A percentile compares a stretch with the other conserved stretches of the same genome.
These are phyloP conservation scores for Chaetomiaceae sp. DNA, from an alignment of 2,329 filamentous ascomycete genomes.

Conservation along the genomic window DNA sequence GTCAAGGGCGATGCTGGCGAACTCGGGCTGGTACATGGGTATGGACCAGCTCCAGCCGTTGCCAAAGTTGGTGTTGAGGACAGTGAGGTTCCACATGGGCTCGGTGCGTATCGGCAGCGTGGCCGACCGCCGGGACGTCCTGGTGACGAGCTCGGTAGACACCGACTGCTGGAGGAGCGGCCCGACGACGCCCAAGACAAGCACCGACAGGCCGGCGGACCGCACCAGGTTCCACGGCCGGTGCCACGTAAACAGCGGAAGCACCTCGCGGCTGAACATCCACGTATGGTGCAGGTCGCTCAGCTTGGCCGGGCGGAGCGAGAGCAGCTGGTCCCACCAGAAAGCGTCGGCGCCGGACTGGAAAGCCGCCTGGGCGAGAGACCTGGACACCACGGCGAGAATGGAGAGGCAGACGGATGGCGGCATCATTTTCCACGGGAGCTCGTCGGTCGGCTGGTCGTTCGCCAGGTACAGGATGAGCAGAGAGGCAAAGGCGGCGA, in stretches of 20 bases:
- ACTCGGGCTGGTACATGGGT: background rate
- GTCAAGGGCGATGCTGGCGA: background rate
- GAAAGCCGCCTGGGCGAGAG: background rate
- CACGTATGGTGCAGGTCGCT: background rate
- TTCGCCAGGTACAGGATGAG: background rate
- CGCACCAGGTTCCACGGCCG: background rate
- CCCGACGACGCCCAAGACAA: background rate
- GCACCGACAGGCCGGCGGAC: background rate
- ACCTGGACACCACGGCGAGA: background rate
- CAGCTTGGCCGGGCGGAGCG: background rate
- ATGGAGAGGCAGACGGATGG: background rate
- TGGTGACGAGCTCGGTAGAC: background rate
- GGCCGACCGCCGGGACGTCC: background rate
- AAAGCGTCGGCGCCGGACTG: background rate
- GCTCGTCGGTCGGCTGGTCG: background rate
- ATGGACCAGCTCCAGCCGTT: background rate
- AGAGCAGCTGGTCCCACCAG: background rate
- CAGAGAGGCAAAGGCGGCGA: background rate
- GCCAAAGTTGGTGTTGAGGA: background rate
- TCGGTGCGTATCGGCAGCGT: background rate
- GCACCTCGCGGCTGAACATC: background rate
- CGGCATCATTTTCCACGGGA: background rate
- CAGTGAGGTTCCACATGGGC: background rate
- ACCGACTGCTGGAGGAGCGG: background rate
- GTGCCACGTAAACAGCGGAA: background rate